These are phyloP conservation scores for Acanthamoeba royreba DNA, from an alignment of 208 protist species.

Conservation along the genomic window DNA sequence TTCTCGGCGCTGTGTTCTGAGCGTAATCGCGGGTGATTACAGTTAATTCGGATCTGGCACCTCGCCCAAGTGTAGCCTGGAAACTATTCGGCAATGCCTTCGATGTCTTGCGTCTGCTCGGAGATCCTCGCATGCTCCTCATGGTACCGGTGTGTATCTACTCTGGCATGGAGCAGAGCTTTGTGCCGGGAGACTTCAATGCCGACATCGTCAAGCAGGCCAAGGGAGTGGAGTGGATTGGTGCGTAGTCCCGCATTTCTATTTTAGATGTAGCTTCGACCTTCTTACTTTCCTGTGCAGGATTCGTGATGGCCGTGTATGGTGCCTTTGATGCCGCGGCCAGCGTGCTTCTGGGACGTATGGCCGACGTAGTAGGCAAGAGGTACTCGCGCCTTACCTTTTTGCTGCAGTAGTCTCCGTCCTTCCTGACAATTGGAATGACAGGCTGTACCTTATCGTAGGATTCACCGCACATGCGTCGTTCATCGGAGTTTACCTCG, in stretches of 20 bases:
- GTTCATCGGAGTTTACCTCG: neutral
- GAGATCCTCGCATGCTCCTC: neutral
- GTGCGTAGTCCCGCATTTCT: neutral
- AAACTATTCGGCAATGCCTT: neutral
- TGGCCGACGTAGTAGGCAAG: neutral
- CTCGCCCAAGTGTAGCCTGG: neutral
- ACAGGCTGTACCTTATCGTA: neutral
- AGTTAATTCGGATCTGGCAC: neutral
- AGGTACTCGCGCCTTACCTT: too few relatives aligned
- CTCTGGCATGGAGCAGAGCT: constrained; percentile 26
- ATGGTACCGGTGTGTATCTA: neutral
- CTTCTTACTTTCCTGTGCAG: neutral
- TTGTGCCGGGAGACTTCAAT: neutral
- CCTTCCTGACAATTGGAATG: too few relatives aligned
- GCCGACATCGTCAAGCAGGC: constrained; percentile 16
- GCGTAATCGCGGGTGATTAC: neutral
- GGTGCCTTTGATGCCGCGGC: neutral
- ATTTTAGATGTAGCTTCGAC: neutral
- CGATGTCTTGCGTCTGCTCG: neutral
- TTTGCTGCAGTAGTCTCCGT: too few relatives aligned
- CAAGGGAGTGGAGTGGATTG: constrained; percentile 10
- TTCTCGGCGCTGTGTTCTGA: too few relatives aligned
- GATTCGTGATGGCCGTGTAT: neutral
- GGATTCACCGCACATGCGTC: neutral
- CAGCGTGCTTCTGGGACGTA: neutral